These are phyloP conservation scores for Hymenoscyphus fructigenus DNA, from an alignment of 2,329 filamentous ascomycete genomes.

Conservation along the genomic window DNA sequence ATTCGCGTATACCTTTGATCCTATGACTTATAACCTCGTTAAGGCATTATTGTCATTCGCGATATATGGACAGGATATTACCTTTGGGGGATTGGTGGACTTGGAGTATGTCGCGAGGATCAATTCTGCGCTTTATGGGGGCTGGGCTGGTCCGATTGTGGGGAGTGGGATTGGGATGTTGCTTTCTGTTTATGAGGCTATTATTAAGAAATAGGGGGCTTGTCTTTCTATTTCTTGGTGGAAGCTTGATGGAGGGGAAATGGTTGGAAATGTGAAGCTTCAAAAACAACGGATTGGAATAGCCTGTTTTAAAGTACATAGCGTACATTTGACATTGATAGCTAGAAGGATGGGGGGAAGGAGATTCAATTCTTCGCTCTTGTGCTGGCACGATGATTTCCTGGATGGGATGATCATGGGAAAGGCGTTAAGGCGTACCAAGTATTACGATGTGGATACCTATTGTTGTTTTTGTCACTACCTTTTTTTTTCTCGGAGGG, in stretches of 20 bases:
- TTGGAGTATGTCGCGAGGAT: constrained; percentile 61
- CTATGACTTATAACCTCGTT: constrained; percentile 83
- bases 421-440: constrained; percentile 28
- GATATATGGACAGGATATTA: constrained; percentile 69
- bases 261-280: not conserved
- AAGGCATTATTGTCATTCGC: constrained; percentile 82
- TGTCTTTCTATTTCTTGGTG: not conserved
- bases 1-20: constrained; percentile 69
- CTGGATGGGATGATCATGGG: constrained; percentile 22
- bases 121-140: constrained; percentile 66
- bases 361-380: constrained; percentile 21
- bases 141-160: constrained; percentile 67
- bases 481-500: no score
- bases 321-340: no score
- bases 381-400: constrained; percentile 33
- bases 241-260: no score
- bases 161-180: constrained; percentile 67
- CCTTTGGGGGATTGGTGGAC: constrained; percentile 61
- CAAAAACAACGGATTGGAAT: no score
- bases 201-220: constrained; percentile 60
- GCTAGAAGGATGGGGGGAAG: no score
- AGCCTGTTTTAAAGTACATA: no score
- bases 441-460: not conserved
- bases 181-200: constrained; percentile 74
- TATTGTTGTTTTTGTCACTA: no score